These are phyloP conservation scores for Podila horticola DNA, from an alignment of 192 early-diverging fungal species.

Conservation along the genomic window DNA sequence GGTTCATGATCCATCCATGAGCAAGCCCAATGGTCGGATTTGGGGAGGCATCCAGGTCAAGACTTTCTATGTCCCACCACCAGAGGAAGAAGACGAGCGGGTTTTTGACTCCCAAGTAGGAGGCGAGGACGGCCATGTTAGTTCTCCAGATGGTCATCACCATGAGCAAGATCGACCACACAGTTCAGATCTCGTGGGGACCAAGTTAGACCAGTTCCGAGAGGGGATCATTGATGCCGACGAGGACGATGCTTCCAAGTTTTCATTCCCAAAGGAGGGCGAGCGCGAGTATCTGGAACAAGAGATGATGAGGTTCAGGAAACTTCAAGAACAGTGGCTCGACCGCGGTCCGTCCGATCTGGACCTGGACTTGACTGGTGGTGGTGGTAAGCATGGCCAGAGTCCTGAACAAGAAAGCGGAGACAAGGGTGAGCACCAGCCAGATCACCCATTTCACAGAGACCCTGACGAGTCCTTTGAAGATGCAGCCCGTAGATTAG, in stretches of 20 bases:
- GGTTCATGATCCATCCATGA: neutral
- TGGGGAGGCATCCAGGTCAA: neutral
- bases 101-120: neutral
- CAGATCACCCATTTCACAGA: too few relatives aligned
- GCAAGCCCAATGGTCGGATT: neutral
- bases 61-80: neutral
- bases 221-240: slow-evolving; percentile 22
- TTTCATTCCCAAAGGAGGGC: neutral
- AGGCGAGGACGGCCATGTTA: neutral
- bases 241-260: neutral
- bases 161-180: neutral
- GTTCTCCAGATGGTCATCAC: neutral
- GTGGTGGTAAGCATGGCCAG: too few relatives aligned
- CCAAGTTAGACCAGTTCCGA: slow-evolving; percentile 29
- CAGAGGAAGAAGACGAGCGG: neutral
- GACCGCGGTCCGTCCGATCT: neutral
- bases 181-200: slow-evolving; percentile 16
- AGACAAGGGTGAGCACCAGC: too few relatives aligned
- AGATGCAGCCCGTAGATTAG: too few relatives aligned
- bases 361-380: neutral
- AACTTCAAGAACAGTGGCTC: neutral
- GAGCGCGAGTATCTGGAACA: neutral
- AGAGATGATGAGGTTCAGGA: neutral
- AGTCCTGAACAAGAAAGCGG: too few relatives aligned
- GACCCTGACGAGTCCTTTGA: too few relatives aligned